Evolutionary conservation across 192 early-diverging fungal genomes (phyloP).

Genomic region (Coemansia sp.): DNA sequence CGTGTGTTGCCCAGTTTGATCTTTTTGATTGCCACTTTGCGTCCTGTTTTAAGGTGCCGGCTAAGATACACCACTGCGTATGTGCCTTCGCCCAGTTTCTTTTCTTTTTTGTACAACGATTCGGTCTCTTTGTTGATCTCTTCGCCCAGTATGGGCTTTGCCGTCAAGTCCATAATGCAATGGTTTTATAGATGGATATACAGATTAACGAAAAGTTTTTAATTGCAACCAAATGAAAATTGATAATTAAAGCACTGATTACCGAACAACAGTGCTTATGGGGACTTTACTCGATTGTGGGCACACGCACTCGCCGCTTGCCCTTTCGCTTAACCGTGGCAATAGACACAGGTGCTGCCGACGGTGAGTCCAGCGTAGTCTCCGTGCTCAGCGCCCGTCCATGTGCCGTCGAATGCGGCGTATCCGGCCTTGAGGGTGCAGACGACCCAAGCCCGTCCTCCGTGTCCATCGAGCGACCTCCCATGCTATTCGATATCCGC

Average conservation of each 20-base stretch:
- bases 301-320: slow-evolving; percentile 50
- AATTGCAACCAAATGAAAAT: too few species aligned
- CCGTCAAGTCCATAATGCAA: slow-evolving; percentile 10
- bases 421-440: slow-evolving; percentile 4
- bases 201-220: too few species aligned
- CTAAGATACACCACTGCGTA: slow-evolving; percentile 92
- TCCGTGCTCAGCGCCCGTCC: slow-evolving; percentile 13
- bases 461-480: background rate
- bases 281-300: slow-evolving; percentile 33
- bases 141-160: slow-evolving; percentile 54
- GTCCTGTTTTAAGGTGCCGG: slow-evolving; percentile 57
- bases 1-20: slow-evolving; percentile 91
- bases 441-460: background rate
- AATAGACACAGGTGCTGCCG: slow-evolving; percentile 5
- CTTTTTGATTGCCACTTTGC: slow-evolving; percentile 93
- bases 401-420: slow-evolving; percentile 6
- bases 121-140: slow-evolving; percentile 65
- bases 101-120: slow-evolving; percentile 76
- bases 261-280: background rate
- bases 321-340: slow-evolving; percentile 45
- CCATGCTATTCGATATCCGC: slow-evolving; percentile 5
- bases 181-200: background rate
- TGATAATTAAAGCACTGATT: too few species aligned
- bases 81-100: slow-evolving; percentile 94
- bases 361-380: slow-evolving; percentile 8